Base-by-base conservation (phyloP, 139 green algal genomes). In the Pleodorina starrii region DNA sequence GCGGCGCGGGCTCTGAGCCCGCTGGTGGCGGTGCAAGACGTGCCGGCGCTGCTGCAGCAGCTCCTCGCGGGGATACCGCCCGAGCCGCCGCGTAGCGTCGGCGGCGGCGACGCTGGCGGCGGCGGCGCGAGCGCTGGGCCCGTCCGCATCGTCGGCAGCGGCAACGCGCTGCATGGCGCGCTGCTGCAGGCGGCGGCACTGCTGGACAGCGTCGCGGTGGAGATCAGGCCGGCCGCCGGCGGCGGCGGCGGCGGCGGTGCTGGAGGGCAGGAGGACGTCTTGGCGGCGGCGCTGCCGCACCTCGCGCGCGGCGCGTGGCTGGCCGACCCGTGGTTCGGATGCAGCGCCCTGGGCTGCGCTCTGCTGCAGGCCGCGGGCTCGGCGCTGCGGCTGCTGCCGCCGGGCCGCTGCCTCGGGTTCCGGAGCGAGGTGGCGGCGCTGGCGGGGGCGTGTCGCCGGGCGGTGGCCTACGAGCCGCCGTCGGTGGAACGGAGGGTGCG, bases 1-100 rank as follows among this genome's bases (percentile, higher is more conserved):
- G 96, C 96, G 5, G 94, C 96, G 4, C 43, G 59, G 1, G 93
- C 96, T 38, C 91, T 98, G 54, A 80, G 86, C 0, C 94, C 96
- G 40, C 93, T 98, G 42, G 91, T 98, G 5, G 76, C 94, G 12
- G 60, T 92, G 1, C 92, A 90, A 7, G 43, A 43, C 50, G 69
- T 94, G 21, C 82, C 78, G n/a, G 46, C 40, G 32, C 40, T 72
- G 69, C 87, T 95, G 72, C 36, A 66, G 25, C 38, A 48, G 35
- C 83, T 95, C 68, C 73, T 93, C 46, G 59, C 43, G 5, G 19
- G 25, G 3, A 59, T 93, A 38, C 71, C 71, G 3, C 51, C 27
- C 0, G 54, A 42, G 10, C 51, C 46, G 57, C 51, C 25, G n/a
- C n/a, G n/a, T n/a, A n/a, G n/a, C n/a, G n/a, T n/a, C n/a, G n/a